Percentiles rank a stretch among this genome's conserved stretches.
phyloP scores from a whole-genome alignment of 805 yeast species.

The Saturnispora kantuleensis region DNA sequence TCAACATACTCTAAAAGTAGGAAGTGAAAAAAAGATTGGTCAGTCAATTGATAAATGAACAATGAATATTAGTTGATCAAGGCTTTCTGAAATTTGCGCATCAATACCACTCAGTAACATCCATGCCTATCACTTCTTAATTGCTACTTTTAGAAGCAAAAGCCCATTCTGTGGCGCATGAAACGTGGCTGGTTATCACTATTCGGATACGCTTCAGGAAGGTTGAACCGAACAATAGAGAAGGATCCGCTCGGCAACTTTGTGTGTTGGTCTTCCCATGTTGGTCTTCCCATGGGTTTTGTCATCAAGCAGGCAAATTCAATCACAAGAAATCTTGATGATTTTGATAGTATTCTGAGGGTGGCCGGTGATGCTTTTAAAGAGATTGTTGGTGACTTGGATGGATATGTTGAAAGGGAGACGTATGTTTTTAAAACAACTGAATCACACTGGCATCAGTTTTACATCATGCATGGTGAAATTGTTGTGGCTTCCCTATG shows the following conservation, averaged over 20 bases:
- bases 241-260: too few relatives aligned
- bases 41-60: too few relatives aligned
- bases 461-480: constrained; percentile 1
- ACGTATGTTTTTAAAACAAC: not conserved
- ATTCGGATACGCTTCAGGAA: too few relatives aligned
- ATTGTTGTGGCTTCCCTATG: not conserved
- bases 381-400: not conserved
- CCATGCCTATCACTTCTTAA: too few relatives aligned
- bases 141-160: too few relatives aligned
- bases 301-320: constrained; percentile 1
- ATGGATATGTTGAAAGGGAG: not conserved
- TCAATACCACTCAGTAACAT: too few relatives aligned
- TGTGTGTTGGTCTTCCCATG: not conserved
- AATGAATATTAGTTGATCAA: too few relatives aligned
- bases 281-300: not conserved
- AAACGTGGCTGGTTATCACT: too few relatives aligned
- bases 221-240: too few relatives aligned
- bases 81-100: too few relatives aligned
- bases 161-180: too few relatives aligned
- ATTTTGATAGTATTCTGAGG: not conserved
- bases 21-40: too few relatives aligned
- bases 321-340: not conserved
- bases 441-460: not conserved
- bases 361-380: not conserved
- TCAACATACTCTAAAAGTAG: not conserved